Conservation (phyloP, 1,139 yeast genomes). For the Taiozyma onychis region DNA sequence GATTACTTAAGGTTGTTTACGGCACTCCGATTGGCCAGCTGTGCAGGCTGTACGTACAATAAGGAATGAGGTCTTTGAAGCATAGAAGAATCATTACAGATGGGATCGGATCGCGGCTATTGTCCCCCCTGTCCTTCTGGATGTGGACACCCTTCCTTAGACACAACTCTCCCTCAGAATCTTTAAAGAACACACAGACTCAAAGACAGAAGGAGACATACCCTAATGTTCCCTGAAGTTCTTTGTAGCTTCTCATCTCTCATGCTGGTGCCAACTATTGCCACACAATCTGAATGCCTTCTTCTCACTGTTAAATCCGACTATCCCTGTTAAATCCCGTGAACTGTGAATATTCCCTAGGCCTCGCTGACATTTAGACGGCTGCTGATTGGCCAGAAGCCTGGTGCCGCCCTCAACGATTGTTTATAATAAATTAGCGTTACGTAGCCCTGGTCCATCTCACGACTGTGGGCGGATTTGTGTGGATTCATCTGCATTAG, state of each 20-base stretch:
- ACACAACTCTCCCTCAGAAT: too few relatives aligned
- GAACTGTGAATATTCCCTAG: background rate
- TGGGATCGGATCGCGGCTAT: too few relatives aligned
- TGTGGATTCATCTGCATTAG: background rate
- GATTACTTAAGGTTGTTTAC: background rate
- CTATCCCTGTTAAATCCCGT: background rate
- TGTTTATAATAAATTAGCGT: background rate
- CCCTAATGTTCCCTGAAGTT: too few relatives aligned
- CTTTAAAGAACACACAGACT: too few relatives aligned
- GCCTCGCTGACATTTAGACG: background rate
- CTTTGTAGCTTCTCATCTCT: too few relatives aligned
- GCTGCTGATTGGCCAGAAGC: conserved; percentile 2
- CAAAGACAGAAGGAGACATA: too few relatives aligned
- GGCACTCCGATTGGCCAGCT: background rate
- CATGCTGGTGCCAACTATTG: too few relatives aligned
- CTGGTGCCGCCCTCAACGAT: background rate
- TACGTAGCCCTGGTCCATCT: background rate
- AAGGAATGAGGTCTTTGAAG: background rate
- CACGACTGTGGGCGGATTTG: background rate
- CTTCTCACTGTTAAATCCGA: background rate
- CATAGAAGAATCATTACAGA: too few relatives aligned
- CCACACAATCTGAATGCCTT: too few relatives aligned
- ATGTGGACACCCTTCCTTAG: too few relatives aligned
- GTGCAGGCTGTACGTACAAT: too few relatives aligned
- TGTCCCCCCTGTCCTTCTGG: too few relatives aligned